Percentiles rank a stretch among this genome's conserved stretches.
phyloP scores from a whole-genome alignment of 1,139 yeast genomes.

The Debaryomyces sp. region DNA sequence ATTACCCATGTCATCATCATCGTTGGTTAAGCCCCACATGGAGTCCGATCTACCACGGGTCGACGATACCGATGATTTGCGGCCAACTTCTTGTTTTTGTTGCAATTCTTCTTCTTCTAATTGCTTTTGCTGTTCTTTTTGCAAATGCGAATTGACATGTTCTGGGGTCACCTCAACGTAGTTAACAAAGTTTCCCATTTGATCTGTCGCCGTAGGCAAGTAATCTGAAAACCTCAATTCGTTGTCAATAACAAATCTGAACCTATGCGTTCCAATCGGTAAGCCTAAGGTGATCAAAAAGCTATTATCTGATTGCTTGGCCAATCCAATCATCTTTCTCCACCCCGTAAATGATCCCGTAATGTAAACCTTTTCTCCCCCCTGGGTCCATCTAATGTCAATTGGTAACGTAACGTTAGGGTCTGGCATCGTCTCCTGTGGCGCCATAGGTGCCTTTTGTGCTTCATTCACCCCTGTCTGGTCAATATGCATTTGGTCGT shows the following conservation, averaged over 20 bases:
- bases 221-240: slow-evolving; percentile 50
- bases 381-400: slow-evolving; percentile 90
- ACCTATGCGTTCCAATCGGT: slow-evolving; percentile 52
- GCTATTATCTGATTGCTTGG: slow-evolving; percentile 48
- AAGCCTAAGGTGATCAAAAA: slow-evolving; percentile 47
- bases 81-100: slow-evolving; percentile 11
- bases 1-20: slow-evolving; percentile 77
- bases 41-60: slow-evolving; percentile 45
- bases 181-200: slow-evolving; percentile 54
- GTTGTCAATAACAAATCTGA: slow-evolving; percentile 51
- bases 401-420: slow-evolving; percentile 61
- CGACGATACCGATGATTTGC: slow-evolving; percentile 34
- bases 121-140: slow-evolving; percentile 21
- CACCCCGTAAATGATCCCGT: slow-evolving; percentile 55
- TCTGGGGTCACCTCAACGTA: slow-evolving; percentile 53
- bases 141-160: slow-evolving; percentile 33
- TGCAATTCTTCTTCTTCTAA: slow-evolving; percentile 15
- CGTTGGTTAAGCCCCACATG: slow-evolving; percentile 58
- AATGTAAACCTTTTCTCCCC: slow-evolving; percentile 79
- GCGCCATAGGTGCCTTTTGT: slow-evolving; percentile 16
- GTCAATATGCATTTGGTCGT: slow-evolving; percentile 27
- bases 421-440: slow-evolving; percentile 18
- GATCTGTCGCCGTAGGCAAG: slow-evolving; percentile 54
- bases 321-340: slow-evolving; percentile 54
- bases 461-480: slow-evolving; percentile 16